A percentile compares a stretch with the other conserved stretches of the same genome.
phyloP scores from a whole-genome alignment of 1,139 yeast species.

The Kodamaea suecica region DNA sequence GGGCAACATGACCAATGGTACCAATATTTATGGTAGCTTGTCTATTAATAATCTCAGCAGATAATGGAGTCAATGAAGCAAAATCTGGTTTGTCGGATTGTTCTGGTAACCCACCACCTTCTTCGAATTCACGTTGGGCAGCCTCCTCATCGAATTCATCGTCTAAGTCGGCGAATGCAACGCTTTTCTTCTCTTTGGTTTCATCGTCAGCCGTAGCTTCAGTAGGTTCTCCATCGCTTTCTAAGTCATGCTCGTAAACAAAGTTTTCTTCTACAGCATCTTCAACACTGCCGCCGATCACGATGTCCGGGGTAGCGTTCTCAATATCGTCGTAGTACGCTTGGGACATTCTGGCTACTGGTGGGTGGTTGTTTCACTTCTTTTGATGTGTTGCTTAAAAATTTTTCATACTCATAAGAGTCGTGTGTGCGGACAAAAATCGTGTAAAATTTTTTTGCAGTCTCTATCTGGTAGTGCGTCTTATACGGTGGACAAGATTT shows the following conservation, averaged over 20 bases:
- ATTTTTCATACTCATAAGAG: slow-evolving; percentile 13
- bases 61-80: slow-evolving; percentile 71
- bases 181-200: slow-evolving; percentile 63
- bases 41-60: slow-evolving; percentile 94
- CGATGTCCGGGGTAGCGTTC: slow-evolving; percentile 79
- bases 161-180: slow-evolving; percentile 78
- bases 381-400: slow-evolving; percentile 11
- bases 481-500: no score
- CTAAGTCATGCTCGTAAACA: slow-evolving; percentile 44
- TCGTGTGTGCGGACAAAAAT: background rate
- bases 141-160: slow-evolving; percentile 64
- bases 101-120: slow-evolving; percentile 97
- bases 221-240: slow-evolving; percentile 52
- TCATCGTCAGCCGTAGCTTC: slow-evolving; percentile 29
- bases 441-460: background rate
- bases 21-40: slow-evolving; percentile 99
- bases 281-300: slow-evolving; percentile 67
- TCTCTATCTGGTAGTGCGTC: no score
- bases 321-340: slow-evolving; percentile 62
- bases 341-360: slow-evolving; percentile 28
- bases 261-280: slow-evolving; percentile 42
- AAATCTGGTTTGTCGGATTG: slow-evolving; percentile 91
- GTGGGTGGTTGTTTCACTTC: background rate
- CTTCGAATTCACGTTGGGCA: slow-evolving; percentile 84
- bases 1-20: slow-evolving; percentile 99